Percentiles rank a stretch among this genome's conserved stretches.
Evolutionary conservation across 495 filamentous ascomycete genomes (phyloP).

Genomic region (Astrocystis sublimbata): DNA sequence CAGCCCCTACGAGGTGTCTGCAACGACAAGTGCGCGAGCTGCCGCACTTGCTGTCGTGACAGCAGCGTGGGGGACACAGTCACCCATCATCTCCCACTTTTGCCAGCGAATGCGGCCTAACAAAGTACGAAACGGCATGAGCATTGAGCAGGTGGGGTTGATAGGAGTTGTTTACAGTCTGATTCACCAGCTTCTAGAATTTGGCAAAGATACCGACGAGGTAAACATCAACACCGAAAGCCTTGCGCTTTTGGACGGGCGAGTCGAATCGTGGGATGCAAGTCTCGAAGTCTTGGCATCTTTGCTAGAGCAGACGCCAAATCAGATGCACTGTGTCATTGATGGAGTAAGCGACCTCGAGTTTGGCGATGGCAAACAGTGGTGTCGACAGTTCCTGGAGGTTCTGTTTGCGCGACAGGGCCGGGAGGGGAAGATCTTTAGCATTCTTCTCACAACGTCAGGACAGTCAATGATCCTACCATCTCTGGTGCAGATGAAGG

Average conservation of each 20-base stretch:
- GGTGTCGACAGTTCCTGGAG: background rate
- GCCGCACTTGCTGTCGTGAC: background rate
- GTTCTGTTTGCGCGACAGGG: background rate
- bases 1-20: background rate
- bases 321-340: background rate
- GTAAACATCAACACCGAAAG: background rate
- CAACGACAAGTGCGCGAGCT: background rate
- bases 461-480: background rate
- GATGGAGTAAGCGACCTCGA: background rate
- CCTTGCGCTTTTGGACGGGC: background rate
- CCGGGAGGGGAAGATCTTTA: background rate
- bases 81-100: background rate
- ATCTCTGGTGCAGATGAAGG: background rate
- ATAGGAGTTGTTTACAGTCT: background rate
- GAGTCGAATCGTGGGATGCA: background rate
- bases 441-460: background rate
- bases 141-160: background rate
- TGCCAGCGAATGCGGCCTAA: background rate
- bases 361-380: background rate
- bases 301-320: background rate
- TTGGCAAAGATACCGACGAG: background rate
- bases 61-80: background rate
- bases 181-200: constrained; percentile 4
- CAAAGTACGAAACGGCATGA: background rate
- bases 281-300: background rate